phyloP scores from a whole-genome alignment of 129 eudicot genomes.

The Cynara cardunculus region DNA sequence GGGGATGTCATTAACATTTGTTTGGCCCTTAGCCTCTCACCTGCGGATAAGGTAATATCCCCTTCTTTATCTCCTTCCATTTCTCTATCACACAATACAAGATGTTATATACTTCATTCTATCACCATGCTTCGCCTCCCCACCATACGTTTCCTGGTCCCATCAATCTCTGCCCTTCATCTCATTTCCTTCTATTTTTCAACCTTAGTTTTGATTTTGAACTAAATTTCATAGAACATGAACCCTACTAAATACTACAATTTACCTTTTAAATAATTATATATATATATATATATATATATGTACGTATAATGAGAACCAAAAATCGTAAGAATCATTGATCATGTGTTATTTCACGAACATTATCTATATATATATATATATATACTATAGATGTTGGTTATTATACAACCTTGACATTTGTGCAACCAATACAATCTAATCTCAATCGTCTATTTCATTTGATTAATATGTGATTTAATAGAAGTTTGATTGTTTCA shows the following conservation, averaged over 20 bases:
- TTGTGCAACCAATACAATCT: no score
- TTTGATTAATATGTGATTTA: no score
- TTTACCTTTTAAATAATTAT: background rate
- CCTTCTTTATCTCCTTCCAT: conserved; percentile 21
- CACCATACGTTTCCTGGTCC: conserved; percentile 16
- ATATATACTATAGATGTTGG: no score
- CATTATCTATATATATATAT: no score
- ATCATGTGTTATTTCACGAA: no score
- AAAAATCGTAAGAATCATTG: no score
- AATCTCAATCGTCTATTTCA: no score
- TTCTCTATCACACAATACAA: conserved; percentile 30
- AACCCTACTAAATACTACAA: background rate
- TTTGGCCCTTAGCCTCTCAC: conserved; percentile 25
- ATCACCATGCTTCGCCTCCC: background rate
- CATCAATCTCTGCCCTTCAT: conserved; percentile 2
- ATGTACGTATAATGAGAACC: no score
- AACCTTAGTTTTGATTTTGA: background rate
- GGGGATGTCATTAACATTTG: conserved; percentile 21
- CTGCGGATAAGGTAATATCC: conserved; percentile 32
- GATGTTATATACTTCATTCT: background rate
- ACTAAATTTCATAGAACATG: background rate
- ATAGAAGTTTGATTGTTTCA: no score
- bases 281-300: no score
- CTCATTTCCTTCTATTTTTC: background rate
- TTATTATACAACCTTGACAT: no score